Percentiles rank a stretch among this genome's conserved stretches.
Evolutionary conservation across 2,329 filamentous ascomycete species (phyloP).

Genomic region (Aspergillaceae sp.): DNA sequence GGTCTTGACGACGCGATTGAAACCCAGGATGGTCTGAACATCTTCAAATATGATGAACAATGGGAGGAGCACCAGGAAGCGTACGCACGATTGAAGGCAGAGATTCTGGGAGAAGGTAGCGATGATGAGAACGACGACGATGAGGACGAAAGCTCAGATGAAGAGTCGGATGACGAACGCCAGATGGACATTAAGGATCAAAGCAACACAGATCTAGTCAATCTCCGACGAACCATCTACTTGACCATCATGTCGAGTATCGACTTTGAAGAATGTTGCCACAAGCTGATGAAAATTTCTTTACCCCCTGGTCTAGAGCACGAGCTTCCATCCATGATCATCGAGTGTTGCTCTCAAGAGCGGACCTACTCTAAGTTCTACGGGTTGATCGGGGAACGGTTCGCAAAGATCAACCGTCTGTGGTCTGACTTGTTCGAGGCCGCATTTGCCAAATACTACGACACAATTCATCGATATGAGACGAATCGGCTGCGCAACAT

Average conservation of each 20-base stretch:
- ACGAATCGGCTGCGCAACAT: conserved; percentile 93
- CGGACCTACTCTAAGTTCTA: conserved; percentile 98
- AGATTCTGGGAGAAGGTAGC: conserved; percentile 89
- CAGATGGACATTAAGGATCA: conserved; percentile 96
- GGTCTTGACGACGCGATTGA: conserved; percentile 77
- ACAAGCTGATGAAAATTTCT: conserved; percentile 93
- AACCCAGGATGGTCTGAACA: conserved; percentile 78
- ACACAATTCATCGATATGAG: conserved; percentile 94
- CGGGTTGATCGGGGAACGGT: conserved; percentile 84
- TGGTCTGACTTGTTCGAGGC: conserved; percentile 92
- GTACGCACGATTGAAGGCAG: conserved; percentile 82
- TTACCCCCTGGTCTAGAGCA: conserved; percentile 78
- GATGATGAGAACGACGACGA: conserved; percentile 63
- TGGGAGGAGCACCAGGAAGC: conserved; percentile 87
- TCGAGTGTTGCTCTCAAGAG: conserved; percentile 94
- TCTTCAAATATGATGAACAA: conserved; percentile 88
- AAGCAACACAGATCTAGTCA: conserved; percentile 91
- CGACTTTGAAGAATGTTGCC: conserved; percentile 91
- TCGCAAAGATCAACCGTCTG: conserved; percentile 89
- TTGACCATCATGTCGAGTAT: conserved; percentile 95
- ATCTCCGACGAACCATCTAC: conserved; percentile 88
- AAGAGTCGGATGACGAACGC: conserved; percentile 71
- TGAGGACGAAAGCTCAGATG: conserved; percentile 52
- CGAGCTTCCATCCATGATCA: conserved; percentile 91
- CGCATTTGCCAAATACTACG: conserved; percentile 86